phyloP scores from a whole-genome alignment of 805 yeast genomes.

The Schwanniomyces polymorphus region DNA sequence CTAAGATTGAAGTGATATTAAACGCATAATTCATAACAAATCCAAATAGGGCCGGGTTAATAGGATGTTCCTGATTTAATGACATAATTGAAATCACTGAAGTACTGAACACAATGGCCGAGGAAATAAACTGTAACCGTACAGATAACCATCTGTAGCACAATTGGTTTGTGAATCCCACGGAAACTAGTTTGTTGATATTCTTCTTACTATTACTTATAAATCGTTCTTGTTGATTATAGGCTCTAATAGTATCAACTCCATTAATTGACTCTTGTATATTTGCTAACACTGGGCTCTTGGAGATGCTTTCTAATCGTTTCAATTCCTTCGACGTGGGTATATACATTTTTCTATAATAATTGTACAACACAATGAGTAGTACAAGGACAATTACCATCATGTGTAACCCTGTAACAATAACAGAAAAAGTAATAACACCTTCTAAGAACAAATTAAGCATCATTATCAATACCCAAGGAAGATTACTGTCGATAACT shows the following conservation, averaged over 20 bases:
- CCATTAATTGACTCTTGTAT: slow-evolving; percentile 72
- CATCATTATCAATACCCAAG: slow-evolving; percentile 15
- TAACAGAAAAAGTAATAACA: slow-evolving; percentile 58
- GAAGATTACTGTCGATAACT: slow-evolving; percentile 20
- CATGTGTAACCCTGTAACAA: slow-evolving; percentile 74
- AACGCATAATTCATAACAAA: slow-evolving; percentile 37
- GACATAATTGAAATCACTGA: slow-evolving; percentile 26
- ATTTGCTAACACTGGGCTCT: slow-evolving; percentile 67
- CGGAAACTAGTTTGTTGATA: slow-evolving; percentile 63
- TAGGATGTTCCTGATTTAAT: slow-evolving; percentile 17
- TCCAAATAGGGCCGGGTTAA: slow-evolving; percentile 36
- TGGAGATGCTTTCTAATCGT: slow-evolving; percentile 66
- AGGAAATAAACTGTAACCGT: slow-evolving; percentile 49
- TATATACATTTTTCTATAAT: slow-evolving; percentile 57
- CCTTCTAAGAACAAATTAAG: slow-evolving; percentile 49
- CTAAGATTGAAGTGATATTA: slow-evolving; percentile 26
- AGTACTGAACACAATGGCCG: slow-evolving; percentile 48
- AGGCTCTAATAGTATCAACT: slow-evolving; percentile 61
- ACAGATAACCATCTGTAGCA: slow-evolving; percentile 63
- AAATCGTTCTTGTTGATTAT: slow-evolving; percentile 47
- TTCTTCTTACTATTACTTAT: slow-evolving; percentile 41
- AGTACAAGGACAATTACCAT: slow-evolving; percentile 53
- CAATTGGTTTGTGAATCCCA: slow-evolving; percentile 61
- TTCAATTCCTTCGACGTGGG: slow-evolving; percentile 73
- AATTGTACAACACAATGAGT: slow-evolving; percentile 40